These are phyloP conservation scores for Dillenia turbinata DNA, from an alignment of 164 flowering plant species.

Conservation along the genomic window DNA sequence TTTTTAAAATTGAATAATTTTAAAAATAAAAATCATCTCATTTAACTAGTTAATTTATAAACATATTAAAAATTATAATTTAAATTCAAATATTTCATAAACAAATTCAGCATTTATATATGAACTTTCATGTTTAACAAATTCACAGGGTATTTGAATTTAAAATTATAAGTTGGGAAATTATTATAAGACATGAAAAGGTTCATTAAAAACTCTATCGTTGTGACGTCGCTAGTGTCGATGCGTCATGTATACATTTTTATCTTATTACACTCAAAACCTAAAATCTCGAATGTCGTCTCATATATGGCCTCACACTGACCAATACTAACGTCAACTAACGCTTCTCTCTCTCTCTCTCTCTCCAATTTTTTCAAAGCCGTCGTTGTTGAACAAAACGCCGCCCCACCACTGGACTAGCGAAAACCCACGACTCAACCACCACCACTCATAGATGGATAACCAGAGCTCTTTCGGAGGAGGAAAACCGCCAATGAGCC, in stretches of 20 bases:
- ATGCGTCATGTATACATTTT: not conserved
- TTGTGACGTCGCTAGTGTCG: not conserved
- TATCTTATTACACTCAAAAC: not conserved
- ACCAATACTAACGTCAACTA: not conserved
- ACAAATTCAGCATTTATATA: too few relatives aligned
- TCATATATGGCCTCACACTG: too few relatives aligned
- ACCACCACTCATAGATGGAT: slow-evolving; percentile 6
- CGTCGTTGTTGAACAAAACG: slow-evolving; percentile 6
- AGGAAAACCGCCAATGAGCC: slow-evolving; percentile 22
- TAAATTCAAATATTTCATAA: too few relatives aligned
- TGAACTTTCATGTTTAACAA: too few relatives aligned
- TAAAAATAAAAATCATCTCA: too few relatives aligned
- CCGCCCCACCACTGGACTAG: not conserved
- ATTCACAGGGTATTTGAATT: too few relatives aligned
- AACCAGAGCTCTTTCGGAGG: slow-evolving; percentile 6
- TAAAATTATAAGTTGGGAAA: not conserved
- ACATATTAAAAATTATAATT: too few relatives aligned
- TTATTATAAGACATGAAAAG: not conserved
- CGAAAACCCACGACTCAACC: too few relatives aligned
- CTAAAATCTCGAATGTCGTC: not conserved
- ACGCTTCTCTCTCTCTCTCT: not conserved
- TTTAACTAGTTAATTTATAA: too few relatives aligned
- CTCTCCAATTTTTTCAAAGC: not conserved
- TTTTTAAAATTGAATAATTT: too few relatives aligned
- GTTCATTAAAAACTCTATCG: not conserved